A percentile compares a stretch with the other conserved stretches of the same genome.
Evolutionary conservation across 352 stramenopile genomes (phyloP).

Genomic region (Phytophthora quininea): DNA sequence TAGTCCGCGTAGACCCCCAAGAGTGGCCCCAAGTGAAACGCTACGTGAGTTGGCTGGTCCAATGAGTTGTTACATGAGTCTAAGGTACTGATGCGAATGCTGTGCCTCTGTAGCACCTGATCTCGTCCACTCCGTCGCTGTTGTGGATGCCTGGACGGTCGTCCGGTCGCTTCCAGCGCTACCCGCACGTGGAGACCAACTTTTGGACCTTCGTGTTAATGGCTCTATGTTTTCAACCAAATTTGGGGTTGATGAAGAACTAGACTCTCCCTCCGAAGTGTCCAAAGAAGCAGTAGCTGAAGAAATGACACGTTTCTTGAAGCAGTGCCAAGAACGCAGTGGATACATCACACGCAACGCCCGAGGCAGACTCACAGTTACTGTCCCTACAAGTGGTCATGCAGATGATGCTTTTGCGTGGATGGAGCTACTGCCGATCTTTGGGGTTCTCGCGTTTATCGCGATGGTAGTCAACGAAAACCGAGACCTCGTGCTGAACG

Average conservation of each 20-base stretch:
- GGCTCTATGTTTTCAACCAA: constrained; percentile 18
- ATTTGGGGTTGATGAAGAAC: constrained; percentile 1
- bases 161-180: constrained; percentile 58
- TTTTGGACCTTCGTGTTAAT: constrained; percentile 54
- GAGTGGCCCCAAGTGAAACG: constrained; percentile 29
- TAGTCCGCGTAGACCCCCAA: constrained; percentile 34
- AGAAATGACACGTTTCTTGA: constrained; percentile 39
- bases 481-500: constrained; percentile 36
- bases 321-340: constrained; percentile 37
- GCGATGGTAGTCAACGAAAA: constrained; percentile 48
- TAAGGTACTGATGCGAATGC: constrained; percentile 7
- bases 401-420: constrained; percentile 21
- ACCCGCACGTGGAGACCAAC: constrained; percentile 57
- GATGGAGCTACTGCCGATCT: constrained; percentile 46
- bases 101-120: constrained; percentile 41
- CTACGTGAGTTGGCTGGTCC: constrained; percentile 34
- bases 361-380: constrained; percentile 14
- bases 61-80: no score
- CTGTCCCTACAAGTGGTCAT: constrained; percentile 10
- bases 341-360: constrained; percentile 34
- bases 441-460: constrained; percentile 46
- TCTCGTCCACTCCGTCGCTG: constrained; percentile 52
- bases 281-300: constrained; percentile 14
- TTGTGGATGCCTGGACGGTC: constrained; percentile 58
- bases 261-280: constrained; percentile 5